Evolutionary conservation across 805 yeast species (phyloP), one percentile per base, ranked within the genome.

Genomic region (Ogataea saltuana): DNA sequence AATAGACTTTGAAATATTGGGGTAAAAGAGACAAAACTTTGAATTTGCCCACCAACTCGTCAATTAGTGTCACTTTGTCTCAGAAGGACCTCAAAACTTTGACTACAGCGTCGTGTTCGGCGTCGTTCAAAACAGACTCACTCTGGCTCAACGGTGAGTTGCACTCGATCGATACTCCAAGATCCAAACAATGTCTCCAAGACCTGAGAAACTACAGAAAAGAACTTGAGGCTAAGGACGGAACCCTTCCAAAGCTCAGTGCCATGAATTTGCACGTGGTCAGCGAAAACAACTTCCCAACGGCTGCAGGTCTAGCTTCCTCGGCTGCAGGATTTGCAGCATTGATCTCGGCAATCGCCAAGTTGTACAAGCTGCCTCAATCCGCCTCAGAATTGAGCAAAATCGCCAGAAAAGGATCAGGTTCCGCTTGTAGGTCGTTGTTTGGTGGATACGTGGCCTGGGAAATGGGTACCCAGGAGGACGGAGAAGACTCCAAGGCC

Each of bases 271-370:
- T 93, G 44, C 88, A 83, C 56, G 85, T 93, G 54, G 95, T 88
- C 11, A 83, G 95, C 20, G 96, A 88, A 61, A 93, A 93, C 71
- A 93, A 93, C 69, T 93, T 93, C 75, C 99, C 99, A 40, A 93
- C 99, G 19, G 99, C 99, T 23, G 99, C 99, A 5, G 99, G 99
- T 2, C 76, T 93, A 55, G 99, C 99, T 0, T 88, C 97, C 1
- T 85, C 96, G 4, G 99, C 99, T 11, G 98, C 99, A 8, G 99
- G 99, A 0, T 91, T 89, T 67, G 97, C 99, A 26, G 99, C 99
- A 8, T 74, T 93, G 48, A 95, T 91, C 17, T 79, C 79, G 37
- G 87, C 97, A n/a, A 80, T 93, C 59, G 89, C 98, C 13, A 78
- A 76, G 59, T 73, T 93, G 46, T 93, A 84, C 69, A 66, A 86